These are phyloP conservation scores for Cryptococcus wingfieldii DNA, from an alignment of 1,284 basidiomycete genomes.

Conservation along the genomic window DNA sequence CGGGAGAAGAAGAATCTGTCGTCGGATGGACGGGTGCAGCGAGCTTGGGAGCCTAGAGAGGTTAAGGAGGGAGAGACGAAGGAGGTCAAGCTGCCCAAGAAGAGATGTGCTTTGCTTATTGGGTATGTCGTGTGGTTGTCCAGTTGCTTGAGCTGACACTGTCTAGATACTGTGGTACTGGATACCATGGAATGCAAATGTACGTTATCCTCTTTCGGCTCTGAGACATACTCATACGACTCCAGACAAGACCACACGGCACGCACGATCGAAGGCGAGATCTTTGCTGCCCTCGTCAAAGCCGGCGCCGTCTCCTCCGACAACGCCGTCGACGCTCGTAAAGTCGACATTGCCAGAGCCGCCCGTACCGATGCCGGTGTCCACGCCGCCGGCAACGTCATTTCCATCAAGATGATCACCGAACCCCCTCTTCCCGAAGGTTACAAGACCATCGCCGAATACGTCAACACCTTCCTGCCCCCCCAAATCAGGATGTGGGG, in stretches of 20 bases:
- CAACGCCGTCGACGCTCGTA: constrained; percentile 85
- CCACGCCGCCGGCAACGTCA: constrained; percentile 84
- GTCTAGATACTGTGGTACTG: constrained; percentile 52
- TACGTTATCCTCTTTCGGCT: constrained; percentile 51
- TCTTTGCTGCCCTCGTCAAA: constrained; percentile 83
- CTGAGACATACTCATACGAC: not conserved
- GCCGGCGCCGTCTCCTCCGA: constrained; percentile 88
- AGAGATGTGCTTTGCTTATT: constrained; percentile 54
- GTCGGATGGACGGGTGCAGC: constrained; percentile 3
- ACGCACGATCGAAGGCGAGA: constrained; percentile 82
- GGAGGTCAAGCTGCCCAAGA: constrained; percentile 51
- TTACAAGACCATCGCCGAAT: constrained; percentile 56
- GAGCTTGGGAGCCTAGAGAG: constrained; percentile 12
- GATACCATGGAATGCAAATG: constrained; percentile 94
- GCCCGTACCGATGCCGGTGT: constrained; percentile 97
- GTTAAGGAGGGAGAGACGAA: constrained; percentile 9
- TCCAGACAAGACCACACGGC: constrained; percentile 48
- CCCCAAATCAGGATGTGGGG: constrained; percentile 90
- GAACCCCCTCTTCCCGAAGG: constrained; percentile 66
- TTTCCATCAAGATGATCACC: constrained; percentile 86
- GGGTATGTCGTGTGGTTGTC: constrained; percentile 44
- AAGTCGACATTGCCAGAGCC: constrained; percentile 79
- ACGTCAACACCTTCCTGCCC: constrained; percentile 81
- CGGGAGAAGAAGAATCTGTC: constrained; percentile 6
- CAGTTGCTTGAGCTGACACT: constrained; percentile 1